Evolutionary conservation across 1,139 yeast genomes (phyloP), one percentile per base, ranked within the genome.

Genomic region (Ogataea hybrid): DNA sequence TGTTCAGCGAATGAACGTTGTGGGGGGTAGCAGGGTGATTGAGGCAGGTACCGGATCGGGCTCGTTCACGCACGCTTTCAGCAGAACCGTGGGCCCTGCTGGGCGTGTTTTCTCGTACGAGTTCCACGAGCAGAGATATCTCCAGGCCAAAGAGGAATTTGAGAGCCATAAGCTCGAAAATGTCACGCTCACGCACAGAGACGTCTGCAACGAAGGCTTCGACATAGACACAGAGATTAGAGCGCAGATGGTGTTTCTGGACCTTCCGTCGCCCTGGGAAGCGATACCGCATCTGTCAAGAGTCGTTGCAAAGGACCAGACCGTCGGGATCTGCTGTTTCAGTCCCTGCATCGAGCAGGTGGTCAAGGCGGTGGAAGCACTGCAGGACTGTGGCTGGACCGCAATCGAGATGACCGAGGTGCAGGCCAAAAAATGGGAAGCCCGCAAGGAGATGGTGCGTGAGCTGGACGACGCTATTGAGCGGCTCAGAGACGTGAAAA

Each of bases 11-110:
- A 68, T 92, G 51, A 75, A 79, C 36, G 82, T 94, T 39, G 68
- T 77, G 10, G 79, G 86, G 16, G 94, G 94, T 0, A 75, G 89
- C 1, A 68, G 79, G 50, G 94, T 92, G 11, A 83, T 94, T 40
- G 99, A 94, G 64, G 96, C 97, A 0, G 99, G 99, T 29, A 94
- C 99, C 0, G 99, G 98, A 1, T 86, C 96, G 5, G 99, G 95
- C 0, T 88, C 96, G 2, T 87, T 94, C 58, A 85, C 97, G 5
- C 99, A 94, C 65, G 84, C 96, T 0, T 79, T 92, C 63, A 85
- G 96, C 2, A 74, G 99, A 56, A 79, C 92, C 0, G 82, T 85
- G 2, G 81, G 81, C 1, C 46, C 49, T 3, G 61, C 61, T 1
- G 96, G 96, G 0, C 70, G 70, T 29, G 69, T 94, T 2, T 90